Evolutionary conservation across 768 basidiomycete species (phyloP).

Genomic region (Lentinula edodes): DNA sequence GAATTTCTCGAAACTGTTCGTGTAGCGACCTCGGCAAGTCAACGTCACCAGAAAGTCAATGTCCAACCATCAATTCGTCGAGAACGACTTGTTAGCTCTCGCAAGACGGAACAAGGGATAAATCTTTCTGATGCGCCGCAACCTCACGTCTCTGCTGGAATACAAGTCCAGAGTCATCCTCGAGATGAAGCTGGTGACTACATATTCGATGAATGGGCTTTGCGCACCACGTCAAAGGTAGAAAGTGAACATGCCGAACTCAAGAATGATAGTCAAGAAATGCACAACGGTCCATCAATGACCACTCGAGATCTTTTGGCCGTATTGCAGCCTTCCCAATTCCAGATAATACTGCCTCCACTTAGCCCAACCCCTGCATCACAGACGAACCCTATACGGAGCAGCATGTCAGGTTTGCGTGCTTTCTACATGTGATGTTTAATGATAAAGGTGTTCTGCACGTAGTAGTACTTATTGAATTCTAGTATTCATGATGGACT

Average conservation of each 20-base stretch:
- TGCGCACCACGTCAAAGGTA: not conserved
- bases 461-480: not conserved
- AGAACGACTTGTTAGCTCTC: not conserved
- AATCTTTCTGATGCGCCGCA: not conserved
- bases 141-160: not conserved
- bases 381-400: not conserved
- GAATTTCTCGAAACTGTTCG: constrained; percentile 30
- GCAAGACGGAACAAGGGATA: not conserved
- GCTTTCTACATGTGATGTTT: not conserved
- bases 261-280: not conserved
- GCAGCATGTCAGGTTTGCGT: not conserved
- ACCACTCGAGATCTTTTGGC: not conserved
- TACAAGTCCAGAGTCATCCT: not conserved
- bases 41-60: not conserved
- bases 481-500: not conserved
- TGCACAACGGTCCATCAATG: not conserved
- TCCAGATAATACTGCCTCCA: not conserved
- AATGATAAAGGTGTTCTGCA: not conserved
- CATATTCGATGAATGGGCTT: not conserved
- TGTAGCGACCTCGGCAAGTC: constrained; percentile 13
- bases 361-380: not conserved
- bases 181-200: not conserved
- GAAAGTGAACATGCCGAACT: not conserved
- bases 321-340: not conserved
- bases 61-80: not conserved